These are phyloP conservation scores for Inga leiocalycina DNA, from an alignment of 306 rosid genomes.

Conservation along the genomic window DNA sequence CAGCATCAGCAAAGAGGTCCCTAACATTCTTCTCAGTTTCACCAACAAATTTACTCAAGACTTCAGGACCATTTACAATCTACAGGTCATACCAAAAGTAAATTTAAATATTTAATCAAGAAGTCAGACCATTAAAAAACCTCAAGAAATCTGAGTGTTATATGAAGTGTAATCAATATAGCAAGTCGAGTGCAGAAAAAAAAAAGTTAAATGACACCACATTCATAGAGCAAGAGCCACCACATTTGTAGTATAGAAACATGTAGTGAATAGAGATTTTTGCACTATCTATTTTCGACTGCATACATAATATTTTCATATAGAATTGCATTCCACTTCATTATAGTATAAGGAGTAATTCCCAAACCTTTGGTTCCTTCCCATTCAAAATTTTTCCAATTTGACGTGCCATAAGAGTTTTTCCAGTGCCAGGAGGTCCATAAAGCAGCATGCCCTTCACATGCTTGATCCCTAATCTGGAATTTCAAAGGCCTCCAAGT, in stretches of 20 bases:
- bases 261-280: constrained; percentile 4
- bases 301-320: constrained; percentile 22
- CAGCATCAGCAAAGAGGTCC: constrained; percentile 99
- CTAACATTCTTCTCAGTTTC: constrained; percentile 98
- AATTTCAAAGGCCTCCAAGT: constrained; percentile 45
- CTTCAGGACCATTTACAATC: constrained; percentile 99
- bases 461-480: constrained; percentile 95
- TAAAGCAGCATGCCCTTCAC: constrained; percentile 96
- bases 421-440: constrained; percentile 99
- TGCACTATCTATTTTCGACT: constrained; percentile 9
- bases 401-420: constrained; percentile 99
- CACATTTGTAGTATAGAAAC: neutral
- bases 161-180: constrained; percentile 22
- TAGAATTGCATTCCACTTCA: constrained; percentile 23
- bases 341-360: constrained; percentile 29
- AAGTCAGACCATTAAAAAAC: constrained; percentile 4
- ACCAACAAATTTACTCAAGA: constrained; percentile 94
- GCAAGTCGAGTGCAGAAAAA: constrained; percentile 27
- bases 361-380: constrained; percentile 92
- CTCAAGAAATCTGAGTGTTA: constrained; percentile 30
- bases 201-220: constrained; percentile 14
- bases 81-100: constrained; percentile 35
- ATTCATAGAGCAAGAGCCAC: neutral
- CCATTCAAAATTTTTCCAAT: constrained; percentile 96
- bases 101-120: constrained; percentile 16